Base-by-base conservation (phyloP, 805 yeast species). In the Blastobotrys terrestris region DNA sequence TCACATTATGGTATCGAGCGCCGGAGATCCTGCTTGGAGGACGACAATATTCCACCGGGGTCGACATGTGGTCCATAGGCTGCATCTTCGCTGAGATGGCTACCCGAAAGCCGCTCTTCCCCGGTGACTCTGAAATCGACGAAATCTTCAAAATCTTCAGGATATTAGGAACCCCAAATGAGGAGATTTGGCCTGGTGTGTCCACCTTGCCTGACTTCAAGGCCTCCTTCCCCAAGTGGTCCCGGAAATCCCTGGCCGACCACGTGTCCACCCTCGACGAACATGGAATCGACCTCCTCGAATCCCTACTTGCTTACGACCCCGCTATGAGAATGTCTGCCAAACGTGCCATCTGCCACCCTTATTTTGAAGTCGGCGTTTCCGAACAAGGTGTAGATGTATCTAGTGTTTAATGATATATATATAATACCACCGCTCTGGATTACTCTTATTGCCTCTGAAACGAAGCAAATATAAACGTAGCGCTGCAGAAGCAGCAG, bases 61-160 rank as follows among this genome's bases (percentile, higher is more conserved):
- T 94, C 50, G 99, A 94, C 68, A 90, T 94, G 86, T 94, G 99
- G 99, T 88, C 97, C 8, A 87, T 92, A 56, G 99, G 99, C 14
- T 91, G 97, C 67, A 94, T 94, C 47, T 87, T 94, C 68, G 99
- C 97, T 4, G 99, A 94, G 68, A 91, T 94, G 98, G 89, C 91
- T 53, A 88, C 90, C 62, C 83, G 99, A 52, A 88, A 88, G 67
- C 97, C 99, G 6, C 70, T 94, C 50, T 92, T 94, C 72, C 96
- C 98, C 0, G 99, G 99, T 3, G 97, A 94, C 67, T 89, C 96
- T 8, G 99, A 94, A 68, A 95, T 94, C 65, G 99, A 94, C 68
- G 97, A 94, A 72, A 87, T 94, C 59, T 91, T 91, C 75, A 79
- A 94, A 69, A 94, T 94, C 54, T 94, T 94, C 72, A 79, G 96